Percentiles rank a stretch among this genome's conserved stretches.
These are phyloP conservation scores for Pyrenochaeta sp. DNA, from an alignment of 2,329 filamentous ascomycete genomes.

Conservation along the genomic window DNA sequence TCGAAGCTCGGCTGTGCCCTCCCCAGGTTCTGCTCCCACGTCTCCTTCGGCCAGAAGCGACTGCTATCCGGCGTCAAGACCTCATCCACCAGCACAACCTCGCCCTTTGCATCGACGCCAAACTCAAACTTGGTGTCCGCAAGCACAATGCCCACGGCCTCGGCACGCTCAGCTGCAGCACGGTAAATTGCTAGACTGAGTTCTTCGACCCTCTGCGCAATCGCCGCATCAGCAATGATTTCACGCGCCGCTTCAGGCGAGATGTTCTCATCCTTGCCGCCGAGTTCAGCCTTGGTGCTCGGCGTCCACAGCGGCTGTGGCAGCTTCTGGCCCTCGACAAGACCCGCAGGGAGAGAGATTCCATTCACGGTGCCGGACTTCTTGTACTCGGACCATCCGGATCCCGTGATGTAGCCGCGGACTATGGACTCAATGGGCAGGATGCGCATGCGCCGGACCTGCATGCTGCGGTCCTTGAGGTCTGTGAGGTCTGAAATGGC, in stretches of 20 bases:
- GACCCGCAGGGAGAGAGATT: slow-evolving; percentile 70
- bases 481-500: slow-evolving; percentile 52
- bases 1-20: slow-evolving; percentile 84
- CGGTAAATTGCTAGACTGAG: slow-evolving; percentile 71
- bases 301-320: slow-evolving; percentile 77
- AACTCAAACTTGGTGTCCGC: slow-evolving; percentile 83
- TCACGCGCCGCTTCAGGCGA: slow-evolving; percentile 66
- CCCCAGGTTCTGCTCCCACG: slow-evolving; percentile 70
- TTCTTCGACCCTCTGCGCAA: slow-evolving; percentile 70
- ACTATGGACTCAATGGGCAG: slow-evolving; percentile 85
- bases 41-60: slow-evolving; percentile 82
- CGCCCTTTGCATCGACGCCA: slow-evolving; percentile 66
- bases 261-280: slow-evolving; percentile 87
- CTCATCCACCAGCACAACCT: slow-evolving; percentile 81
- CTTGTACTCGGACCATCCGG: slow-evolving; percentile 81
- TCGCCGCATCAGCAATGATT: slow-evolving; percentile 68
- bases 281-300: slow-evolving; percentile 82
- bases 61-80: slow-evolving; percentile 79
- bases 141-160: slow-evolving; percentile 74
- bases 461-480: slow-evolving; percentile 73
- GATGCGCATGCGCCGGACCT: slow-evolving; percentile 74
- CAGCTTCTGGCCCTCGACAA: slow-evolving; percentile 75
- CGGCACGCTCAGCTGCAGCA: slow-evolving; percentile 69
- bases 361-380: slow-evolving; percentile 80
- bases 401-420: slow-evolving; percentile 88